These are phyloP conservation scores for Silybum marianum DNA, from an alignment of 129 eudicot genomes.

Conservation along the genomic window DNA sequence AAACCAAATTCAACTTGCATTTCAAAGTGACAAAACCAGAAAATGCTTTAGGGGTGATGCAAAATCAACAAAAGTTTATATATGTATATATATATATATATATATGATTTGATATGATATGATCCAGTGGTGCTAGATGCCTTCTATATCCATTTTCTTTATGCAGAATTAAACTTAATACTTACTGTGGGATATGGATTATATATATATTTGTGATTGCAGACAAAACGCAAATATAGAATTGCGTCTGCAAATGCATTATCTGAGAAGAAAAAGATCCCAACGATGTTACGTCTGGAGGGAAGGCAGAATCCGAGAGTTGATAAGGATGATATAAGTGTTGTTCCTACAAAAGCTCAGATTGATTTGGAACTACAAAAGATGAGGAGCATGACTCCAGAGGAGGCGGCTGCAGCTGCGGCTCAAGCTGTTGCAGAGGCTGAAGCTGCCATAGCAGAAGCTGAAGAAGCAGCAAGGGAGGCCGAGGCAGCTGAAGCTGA, in stretches of 20 bases:
- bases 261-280: constrained; percentile 59
- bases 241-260: constrained; percentile 48
- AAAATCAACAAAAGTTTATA: too few species aligned
- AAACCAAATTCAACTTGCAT: too few species aligned
- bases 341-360: constrained; percentile 58
- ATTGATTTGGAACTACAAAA: constrained; percentile 79
- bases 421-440: constrained; percentile 98
- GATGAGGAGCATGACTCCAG: constrained; percentile 88
- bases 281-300: constrained; percentile 48
- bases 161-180: too few species aligned
- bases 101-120: too few species aligned
- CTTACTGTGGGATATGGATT: background rate
- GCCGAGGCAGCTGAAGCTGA: constrained; percentile 99
- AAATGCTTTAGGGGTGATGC: too few species aligned
- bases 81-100: too few species aligned
- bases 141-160: too few species aligned
- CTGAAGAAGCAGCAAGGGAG: constrained; percentile 92
- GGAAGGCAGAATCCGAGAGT: constrained; percentile 59
- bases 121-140: too few species aligned
- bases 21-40: too few species aligned
- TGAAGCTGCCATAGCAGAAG: constrained; percentile 95
- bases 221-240: constrained; percentile 79
- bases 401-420: constrained; percentile 96
- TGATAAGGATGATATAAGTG: constrained; percentile 48
- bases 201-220: background rate